A percentile compares a stretch with the other conserved stretches of the same genome.
These are phyloP conservation scores for Jamesozyma hellenica DNA, from an alignment of 805 yeast genomes.

Conservation along the genomic window DNA sequence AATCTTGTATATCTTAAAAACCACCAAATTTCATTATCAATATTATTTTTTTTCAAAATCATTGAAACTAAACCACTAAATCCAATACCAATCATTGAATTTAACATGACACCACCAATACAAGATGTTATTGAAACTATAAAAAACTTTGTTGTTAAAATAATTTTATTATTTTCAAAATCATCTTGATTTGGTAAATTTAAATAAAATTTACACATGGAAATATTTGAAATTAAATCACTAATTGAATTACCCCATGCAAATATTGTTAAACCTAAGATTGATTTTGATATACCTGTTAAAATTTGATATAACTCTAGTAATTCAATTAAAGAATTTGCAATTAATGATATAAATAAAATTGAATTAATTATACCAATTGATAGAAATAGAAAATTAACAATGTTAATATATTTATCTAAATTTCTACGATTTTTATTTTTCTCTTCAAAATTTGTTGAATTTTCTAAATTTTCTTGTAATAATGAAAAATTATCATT, in stretches of 20 bases:
- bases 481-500: constrained; percentile 19
- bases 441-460: constrained; percentile 6
- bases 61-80: constrained; percentile 50
- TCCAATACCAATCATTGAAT: constrained; percentile 74
- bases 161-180: constrained; percentile 7
- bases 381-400: constrained; percentile 10
- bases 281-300: constrained; percentile 56
- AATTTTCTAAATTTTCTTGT: constrained; percentile 5
- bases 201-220: constrained; percentile 54
- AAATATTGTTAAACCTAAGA: constrained; percentile 83
- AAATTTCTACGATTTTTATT: constrained; percentile 11
- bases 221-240: constrained; percentile 76
- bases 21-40: constrained; percentile 15
- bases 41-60: constrained; percentile 13
- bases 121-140: constrained; percentile 89
- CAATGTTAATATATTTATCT: constrained; percentile 11
- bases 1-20: constrained; percentile 16
- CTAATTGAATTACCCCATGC: constrained; percentile 93
- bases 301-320: constrained; percentile 26
- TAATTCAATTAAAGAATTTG: constrained; percentile 28
- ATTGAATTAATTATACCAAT: constrained; percentile 27
- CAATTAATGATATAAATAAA: constrained; percentile 27
- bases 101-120: constrained; percentile 82
- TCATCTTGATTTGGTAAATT: constrained; percentile 16
- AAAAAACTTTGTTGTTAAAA: constrained; percentile 51